Conservation (phyloP, 2,329 filamentous ascomycete species). For the Alternaria sp. region DNA sequence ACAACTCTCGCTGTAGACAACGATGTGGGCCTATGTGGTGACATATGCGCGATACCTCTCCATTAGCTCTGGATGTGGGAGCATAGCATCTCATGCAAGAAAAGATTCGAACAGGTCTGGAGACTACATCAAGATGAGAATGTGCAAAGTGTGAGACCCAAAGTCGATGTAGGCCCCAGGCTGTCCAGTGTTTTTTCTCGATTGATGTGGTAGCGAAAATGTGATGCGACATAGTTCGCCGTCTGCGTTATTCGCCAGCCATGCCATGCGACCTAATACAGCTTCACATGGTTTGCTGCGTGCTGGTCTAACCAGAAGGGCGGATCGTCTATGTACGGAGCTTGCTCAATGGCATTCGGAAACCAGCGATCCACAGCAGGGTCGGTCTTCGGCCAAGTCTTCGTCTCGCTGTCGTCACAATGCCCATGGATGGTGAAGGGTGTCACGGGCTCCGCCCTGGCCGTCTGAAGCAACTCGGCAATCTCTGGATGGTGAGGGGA, state of each 20-base stretch:
- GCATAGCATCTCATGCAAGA: not conserved
- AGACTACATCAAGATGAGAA: not conserved
- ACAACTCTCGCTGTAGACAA: not conserved
- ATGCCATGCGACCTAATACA: not conserved
- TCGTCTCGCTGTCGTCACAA: not conserved
- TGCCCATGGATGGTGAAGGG: not conserved
- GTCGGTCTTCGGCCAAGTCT: not conserved
- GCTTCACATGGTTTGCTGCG: not conserved
- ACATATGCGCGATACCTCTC: not conserved
- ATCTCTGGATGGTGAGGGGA: not conserved
- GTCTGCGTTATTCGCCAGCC: not conserved
- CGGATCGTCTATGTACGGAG: not conserved
- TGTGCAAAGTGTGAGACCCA: not conserved
- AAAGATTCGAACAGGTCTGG: not conserved
- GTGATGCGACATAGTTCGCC: not conserved
- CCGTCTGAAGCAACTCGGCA: not conserved
- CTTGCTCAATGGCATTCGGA: not conserved
- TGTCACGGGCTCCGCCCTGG: not conserved
- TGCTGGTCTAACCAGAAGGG: not conserved
- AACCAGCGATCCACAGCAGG: not conserved
- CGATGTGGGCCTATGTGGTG: not conserved
- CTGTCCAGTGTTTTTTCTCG: not conserved
- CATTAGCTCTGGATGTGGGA: not conserved
- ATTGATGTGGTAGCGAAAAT: not conserved
- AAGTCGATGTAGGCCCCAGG: not conserved